These are phyloP conservation scores for Boeremia lycopersici DNA, from an alignment of 2,329 filamentous ascomycete species.

Conservation along the genomic window DNA sequence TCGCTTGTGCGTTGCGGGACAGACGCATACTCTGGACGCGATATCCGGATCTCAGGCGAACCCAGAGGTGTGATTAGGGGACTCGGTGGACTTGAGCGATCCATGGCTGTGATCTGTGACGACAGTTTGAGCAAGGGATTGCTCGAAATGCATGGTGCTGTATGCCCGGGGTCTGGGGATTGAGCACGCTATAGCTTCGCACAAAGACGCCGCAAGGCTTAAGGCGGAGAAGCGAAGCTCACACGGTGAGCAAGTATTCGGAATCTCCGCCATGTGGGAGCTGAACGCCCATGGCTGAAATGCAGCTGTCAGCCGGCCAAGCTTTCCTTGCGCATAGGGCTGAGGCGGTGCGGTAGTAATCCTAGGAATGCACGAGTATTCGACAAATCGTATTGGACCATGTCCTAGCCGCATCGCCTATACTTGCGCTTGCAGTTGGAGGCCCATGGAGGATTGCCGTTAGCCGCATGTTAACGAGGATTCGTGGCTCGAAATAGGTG, in stretches of 20 bases:
- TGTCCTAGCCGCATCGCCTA: conserved; percentile 18
- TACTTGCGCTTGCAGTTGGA: not conserved
- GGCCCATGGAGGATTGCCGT: not conserved
- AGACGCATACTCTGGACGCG: conserved; percentile 23
- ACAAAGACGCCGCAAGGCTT: no score
- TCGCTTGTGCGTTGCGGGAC: conserved; percentile 23
- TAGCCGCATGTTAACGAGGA: not conserved
- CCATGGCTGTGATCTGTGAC: not conserved
- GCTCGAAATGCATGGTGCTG: conserved; percentile 4
- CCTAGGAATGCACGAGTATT: conserved; percentile 2
- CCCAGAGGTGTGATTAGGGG: conserved; percentile 8
- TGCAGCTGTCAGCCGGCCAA: conserved; percentile 22
- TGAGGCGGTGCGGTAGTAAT: conserved; percentile 18
- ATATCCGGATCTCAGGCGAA: conserved; percentile 25
- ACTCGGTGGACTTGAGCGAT: not conserved
- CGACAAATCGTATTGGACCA: conserved; percentile 7
- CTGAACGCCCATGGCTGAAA: conserved; percentile 25
- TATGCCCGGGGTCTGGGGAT: not conserved
- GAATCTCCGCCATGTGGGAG: conserved; percentile 13
- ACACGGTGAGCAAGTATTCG: conserved; percentile 8
- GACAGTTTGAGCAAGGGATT: not conserved
- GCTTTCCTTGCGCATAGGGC: conserved; percentile 15
- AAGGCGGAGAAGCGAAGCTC: not conserved
- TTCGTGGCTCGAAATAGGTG: conserved; percentile 7
- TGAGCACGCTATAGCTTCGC: conserved; percentile 3